phyloP scores from a whole-genome alignment of 208 protist genomes.

The Crithidia mellificae region DNA sequence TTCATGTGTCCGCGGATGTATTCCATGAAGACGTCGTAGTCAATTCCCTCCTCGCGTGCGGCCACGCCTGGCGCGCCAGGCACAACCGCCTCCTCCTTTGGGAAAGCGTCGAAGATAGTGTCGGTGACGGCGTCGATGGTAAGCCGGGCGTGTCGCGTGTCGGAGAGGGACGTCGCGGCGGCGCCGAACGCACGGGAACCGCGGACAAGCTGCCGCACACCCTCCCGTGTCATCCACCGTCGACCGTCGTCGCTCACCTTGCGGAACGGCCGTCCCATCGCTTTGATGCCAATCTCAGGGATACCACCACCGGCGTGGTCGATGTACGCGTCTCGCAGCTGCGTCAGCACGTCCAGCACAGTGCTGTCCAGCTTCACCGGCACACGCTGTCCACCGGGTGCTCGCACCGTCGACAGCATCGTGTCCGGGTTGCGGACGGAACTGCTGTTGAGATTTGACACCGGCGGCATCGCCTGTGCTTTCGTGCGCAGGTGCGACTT shows the following conservation, averaged over 20 bases:
- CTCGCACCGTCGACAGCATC: conserved; percentile 39
- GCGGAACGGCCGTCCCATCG: conserved; percentile 87
- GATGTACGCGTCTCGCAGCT: conserved; percentile 83
- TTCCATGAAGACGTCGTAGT: conserved; percentile 89
- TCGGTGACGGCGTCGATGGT: conserved; percentile 43
- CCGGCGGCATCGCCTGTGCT: conserved; percentile 27
- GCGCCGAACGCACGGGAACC: conserved; percentile 65
- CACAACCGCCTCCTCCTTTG: conserved; percentile 45
- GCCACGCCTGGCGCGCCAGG: conserved; percentile 13
- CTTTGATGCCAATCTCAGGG: conserved; percentile 90
- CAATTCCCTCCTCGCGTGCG: conserved; percentile 37
- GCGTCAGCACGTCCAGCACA: conserved; percentile 45
- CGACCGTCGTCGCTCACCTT: conserved; percentile 64
- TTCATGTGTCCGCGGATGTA: conserved; percentile 87
- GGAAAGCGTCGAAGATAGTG: conserved; percentile 71
- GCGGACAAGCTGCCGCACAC: conserved; percentile 70
- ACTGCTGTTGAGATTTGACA: conserved; percentile 33
- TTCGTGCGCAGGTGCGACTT: conserved; percentile 57
- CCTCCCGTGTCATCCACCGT: conserved; percentile 80
- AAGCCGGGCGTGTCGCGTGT: conserved; percentile 45
- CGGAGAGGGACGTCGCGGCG: conserved; percentile 24
- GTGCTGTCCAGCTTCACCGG: conserved; percentile 46
- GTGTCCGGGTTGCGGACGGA: conserved; percentile 44
- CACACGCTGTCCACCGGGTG: conserved; percentile 36
- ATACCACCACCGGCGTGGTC: conserved; percentile 75